These are phyloP conservation scores for Starmera quercuum DNA, from an alignment of 805 yeast species.

Conservation along the genomic window DNA sequence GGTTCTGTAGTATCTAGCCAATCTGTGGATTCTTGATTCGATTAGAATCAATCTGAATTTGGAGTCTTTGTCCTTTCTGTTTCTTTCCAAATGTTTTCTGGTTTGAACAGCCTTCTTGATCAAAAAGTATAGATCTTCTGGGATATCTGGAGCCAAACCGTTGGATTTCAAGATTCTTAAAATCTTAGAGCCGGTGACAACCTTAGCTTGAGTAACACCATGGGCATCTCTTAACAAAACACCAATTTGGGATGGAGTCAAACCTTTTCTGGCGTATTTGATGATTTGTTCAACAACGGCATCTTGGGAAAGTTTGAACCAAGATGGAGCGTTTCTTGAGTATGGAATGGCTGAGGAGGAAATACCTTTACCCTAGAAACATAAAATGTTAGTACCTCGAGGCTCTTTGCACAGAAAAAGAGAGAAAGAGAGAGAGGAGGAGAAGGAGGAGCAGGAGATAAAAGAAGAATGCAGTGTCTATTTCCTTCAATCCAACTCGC, in stretches of 20 bases:
- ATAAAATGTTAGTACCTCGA: not conserved
- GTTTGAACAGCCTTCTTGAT: conserved; percentile 99
- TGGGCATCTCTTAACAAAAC: conserved; percentile 99
- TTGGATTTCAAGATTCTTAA: conserved; percentile 98
- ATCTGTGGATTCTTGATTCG: conserved; percentile 99
- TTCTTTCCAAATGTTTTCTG: conserved; percentile 99
- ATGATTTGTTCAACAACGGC: conserved; percentile 95
- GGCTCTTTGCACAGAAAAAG: no score
- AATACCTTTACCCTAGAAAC: conserved; percentile 91
- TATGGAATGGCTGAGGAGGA: conserved; percentile 98
- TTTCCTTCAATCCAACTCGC: no score
- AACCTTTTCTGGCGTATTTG: conserved; percentile 99
- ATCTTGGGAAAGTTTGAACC: conserved; percentile 97
- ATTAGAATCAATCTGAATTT: conserved; percentile 99
- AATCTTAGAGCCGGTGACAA: conserved; percentile 98
- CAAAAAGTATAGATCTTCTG: conserved; percentile 98
- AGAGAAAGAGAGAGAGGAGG: no score
- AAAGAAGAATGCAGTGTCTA: no score
- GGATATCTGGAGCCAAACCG: conserved; percentile 99
- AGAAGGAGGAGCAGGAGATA: no score
- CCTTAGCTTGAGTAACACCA: conserved; percentile 97
- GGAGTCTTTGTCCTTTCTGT: conserved; percentile 99
- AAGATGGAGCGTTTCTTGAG: conserved; percentile 97
- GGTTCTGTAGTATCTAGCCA: conserved; percentile 99
- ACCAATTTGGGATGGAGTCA: conserved; percentile 99